Evolutionary conservation across 2,329 filamentous ascomycete species (phyloP).

Genomic region (Pochonia chlamydosporia): DNA sequence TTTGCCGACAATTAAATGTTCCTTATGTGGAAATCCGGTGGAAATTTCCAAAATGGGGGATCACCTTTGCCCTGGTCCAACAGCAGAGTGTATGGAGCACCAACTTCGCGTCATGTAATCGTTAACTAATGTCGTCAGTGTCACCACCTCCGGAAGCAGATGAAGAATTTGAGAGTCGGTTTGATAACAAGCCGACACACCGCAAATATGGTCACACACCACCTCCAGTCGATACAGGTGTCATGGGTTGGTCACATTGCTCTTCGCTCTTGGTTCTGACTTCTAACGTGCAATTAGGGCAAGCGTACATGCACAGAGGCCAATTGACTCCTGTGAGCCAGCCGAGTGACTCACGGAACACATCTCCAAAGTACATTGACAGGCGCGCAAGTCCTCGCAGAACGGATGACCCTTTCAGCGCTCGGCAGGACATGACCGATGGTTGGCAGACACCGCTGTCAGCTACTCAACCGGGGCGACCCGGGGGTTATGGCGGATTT

Average conservation of each 20-base stretch:
- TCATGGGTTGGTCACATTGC: conserved; percentile 40
- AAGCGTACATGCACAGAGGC: conserved; percentile 42
- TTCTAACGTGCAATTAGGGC: no score
- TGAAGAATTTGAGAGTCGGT: conserved; percentile 19
- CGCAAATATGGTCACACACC: conserved; percentile 36
- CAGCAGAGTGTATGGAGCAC: conserved; percentile 39
- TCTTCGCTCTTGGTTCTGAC: neutral
- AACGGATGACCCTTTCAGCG: conserved; percentile 39
- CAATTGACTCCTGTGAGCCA: conserved; percentile 61
- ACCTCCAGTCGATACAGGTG: conserved; percentile 44
- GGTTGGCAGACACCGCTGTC: neutral
- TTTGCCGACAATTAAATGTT: conserved; percentile 83
- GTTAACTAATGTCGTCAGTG: conserved; percentile 18
- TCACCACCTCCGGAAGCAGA: conserved; percentile 31
- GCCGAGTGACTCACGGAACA: conserved; percentile 51
- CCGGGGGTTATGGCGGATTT: conserved; percentile 46
- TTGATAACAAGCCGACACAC: conserved; percentile 19
- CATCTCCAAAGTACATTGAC: conserved; percentile 57
- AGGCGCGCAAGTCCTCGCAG: conserved; percentile 36
- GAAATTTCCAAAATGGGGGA: conserved; percentile 84
- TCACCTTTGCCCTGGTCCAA: conserved; percentile 59
- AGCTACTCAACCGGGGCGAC: conserved; percentile 18
- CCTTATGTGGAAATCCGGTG: conserved; percentile 69
- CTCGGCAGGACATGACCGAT: conserved; percentile 12
- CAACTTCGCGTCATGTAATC: neutral